Percentiles rank a stretch among this genome's conserved stretches.
Evolutionary conservation across 1,284 basidiomycete species (phyloP).

Genomic region (Rhodotorula sp.): DNA sequence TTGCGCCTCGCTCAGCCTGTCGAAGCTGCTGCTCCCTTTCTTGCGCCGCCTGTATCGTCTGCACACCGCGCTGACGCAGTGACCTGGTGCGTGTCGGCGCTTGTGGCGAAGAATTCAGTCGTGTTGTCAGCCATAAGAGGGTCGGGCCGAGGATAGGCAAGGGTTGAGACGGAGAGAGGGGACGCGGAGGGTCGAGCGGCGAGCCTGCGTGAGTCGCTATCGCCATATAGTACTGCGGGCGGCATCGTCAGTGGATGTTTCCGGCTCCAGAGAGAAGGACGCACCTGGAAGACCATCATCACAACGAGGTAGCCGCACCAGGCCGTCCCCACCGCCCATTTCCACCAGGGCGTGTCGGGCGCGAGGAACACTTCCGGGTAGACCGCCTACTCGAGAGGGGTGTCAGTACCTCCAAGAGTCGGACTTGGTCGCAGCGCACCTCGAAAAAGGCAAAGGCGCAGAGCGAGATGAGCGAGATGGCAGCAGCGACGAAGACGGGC

Average conservation of each 20-base stretch:
- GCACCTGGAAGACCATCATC: slow-evolving; percentile 43
- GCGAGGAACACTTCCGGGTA: slow-evolving; percentile 34
- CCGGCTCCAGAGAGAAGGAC: background rate
- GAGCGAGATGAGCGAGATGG: slow-evolving; percentile 66
- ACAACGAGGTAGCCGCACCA: slow-evolving; percentile 39
- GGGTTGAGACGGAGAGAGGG: background rate
- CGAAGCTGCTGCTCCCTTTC: background rate
- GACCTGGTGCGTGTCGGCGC: no score
- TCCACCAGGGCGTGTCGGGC: slow-evolving; percentile 37
- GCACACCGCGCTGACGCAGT: background rate
- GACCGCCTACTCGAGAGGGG: slow-evolving; percentile 20
- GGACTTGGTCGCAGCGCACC: slow-evolving; percentile 2
- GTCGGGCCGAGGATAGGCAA: slow-evolving; percentile 2
- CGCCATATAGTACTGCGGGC: slow-evolving; percentile 41
- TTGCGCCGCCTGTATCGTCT: slow-evolving; percentile 21
- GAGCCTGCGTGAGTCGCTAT: slow-evolving; percentile 37
- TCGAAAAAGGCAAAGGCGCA: slow-evolving; percentile 72
- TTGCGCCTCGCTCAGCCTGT: background rate
- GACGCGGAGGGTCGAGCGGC: slow-evolving; percentile 25
- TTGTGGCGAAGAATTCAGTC: no score
- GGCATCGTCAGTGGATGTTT: background rate
- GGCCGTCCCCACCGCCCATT: slow-evolving; percentile 27
- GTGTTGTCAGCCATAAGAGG: background rate
- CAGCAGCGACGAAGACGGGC: slow-evolving; percentile 80
- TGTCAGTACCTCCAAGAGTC: background rate